Conservation (phyloP, 139 green algal species). For the Closterium sp. region DNA sequence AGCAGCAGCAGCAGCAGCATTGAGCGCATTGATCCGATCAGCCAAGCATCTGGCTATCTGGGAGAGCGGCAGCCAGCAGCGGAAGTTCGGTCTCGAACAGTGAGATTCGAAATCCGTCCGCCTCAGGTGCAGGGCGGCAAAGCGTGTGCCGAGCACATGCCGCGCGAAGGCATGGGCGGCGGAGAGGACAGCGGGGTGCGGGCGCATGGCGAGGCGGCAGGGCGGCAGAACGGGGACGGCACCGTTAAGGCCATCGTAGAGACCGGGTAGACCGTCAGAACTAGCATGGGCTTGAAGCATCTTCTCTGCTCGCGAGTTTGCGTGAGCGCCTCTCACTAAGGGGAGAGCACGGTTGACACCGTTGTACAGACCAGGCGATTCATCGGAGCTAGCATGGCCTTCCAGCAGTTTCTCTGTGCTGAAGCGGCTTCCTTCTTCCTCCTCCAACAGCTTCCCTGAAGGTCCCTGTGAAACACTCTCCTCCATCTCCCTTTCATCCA, state of each 20-base stretch:
- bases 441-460: no score
- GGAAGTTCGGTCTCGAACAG: background rate
- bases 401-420: no score
- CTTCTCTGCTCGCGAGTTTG: no score
- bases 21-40: background rate
- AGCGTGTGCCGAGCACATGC: background rate
- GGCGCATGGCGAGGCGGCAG: background rate
- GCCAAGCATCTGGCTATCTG: background rate
- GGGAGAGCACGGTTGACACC: background rate
- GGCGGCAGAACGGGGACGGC: background rate
- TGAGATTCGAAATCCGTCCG: background rate
- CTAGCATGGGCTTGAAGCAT: background rate
- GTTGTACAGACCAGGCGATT: background rate
- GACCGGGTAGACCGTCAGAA: background rate
- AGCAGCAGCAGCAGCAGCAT: background rate
- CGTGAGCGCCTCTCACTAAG: no score
- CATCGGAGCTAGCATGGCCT: background rate
- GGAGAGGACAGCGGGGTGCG: background rate
- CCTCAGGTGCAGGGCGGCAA: background rate
- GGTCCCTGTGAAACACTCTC: no score
- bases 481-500: background rate
- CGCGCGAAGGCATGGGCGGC: background rate
- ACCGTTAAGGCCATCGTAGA: background rate
- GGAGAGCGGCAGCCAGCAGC: background rate
- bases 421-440: no score